Base-by-base conservation (phyloP, 108 stramenopile species). In the Cyclotella choctawhatcheeana region DNA sequence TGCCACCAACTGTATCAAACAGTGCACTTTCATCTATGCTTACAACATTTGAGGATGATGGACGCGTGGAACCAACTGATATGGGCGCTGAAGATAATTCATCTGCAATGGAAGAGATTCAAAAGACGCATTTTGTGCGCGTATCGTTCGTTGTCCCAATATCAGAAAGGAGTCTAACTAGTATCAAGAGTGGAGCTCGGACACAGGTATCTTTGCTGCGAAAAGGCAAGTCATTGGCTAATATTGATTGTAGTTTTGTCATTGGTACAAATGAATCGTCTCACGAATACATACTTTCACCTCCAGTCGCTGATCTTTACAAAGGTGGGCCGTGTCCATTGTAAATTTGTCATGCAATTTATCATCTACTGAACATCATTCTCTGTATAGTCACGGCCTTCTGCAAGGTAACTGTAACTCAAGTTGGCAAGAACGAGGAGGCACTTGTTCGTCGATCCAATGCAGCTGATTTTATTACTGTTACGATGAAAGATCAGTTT, bases 401-500 rank as follows among this genome's bases (percentile, higher is more conserved):
- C 61, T 92, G 93, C 63, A 82, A 85, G 58, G 88, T 95, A n/a
- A 91, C 90, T 12, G 77, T 93, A n/a, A 89, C 88, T 56, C 91
- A 86, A 64, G 74, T 95, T 37, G 54, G 76, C 12, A 76, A 68
- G 25, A 62, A 70, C 8, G 82, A 86, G 30, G 84, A 81, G 26
- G 70, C 77, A 43, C 53, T 58, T 47, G 89, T 88, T 20, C 82
- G 81, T 31, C 77, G 82, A 44, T 84, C 79, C 10, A 88, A 87
- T n/a, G 82, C 88, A 31, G 93, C 89, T 3, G 96, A 96, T 71
- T 96, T 89, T 77, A 82, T 94, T 20, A 82, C 88, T 5, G 66
- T 94, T 13, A 89, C 91, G 7, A 87, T 96, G 77, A 96, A 96
- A 62, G 96, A 96, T 63, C 96, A 96, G 72, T 96, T 94, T 72